Percentiles rank a stretch among this genome's conserved stretches.
phyloP scores from a whole-genome alignment of 371 early-diverging fungal genomes.

The Globomyces sp. region DNA sequence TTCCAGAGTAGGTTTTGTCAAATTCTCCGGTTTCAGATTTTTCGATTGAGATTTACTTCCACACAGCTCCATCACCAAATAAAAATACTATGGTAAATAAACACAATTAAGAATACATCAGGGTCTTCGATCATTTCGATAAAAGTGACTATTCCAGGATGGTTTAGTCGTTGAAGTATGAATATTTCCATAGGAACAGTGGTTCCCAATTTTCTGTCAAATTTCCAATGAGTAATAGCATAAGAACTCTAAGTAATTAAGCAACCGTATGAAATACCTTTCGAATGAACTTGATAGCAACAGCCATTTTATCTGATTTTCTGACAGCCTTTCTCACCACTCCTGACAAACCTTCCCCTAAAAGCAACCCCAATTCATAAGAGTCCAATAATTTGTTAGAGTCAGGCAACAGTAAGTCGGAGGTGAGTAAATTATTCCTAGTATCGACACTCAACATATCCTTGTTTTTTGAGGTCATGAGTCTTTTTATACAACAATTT shows the following conservation, averaged over 20 bases:
- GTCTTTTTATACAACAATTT: too few relatives aligned
- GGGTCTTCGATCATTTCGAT: slow-evolving; percentile 66
- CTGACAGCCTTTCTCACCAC: slow-evolving; percentile 68
- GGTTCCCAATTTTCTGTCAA: slow-evolving; percentile 54
- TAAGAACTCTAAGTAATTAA: slow-evolving; percentile 38
- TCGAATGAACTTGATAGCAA: slow-evolving; percentile 79
- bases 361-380: slow-evolving; percentile 20
- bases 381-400: neutral
- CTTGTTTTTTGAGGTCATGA: too few relatives aligned
- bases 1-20: neutral
- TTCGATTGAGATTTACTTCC: slow-evolving; percentile 62
- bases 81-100: slow-evolving; percentile 78
- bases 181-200: slow-evolving; percentile 76
- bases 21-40: slow-evolving; percentile 3
- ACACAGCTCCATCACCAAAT: slow-evolving; percentile 77
- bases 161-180: slow-evolving; percentile 61
- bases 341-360: slow-evolving; percentile 78
- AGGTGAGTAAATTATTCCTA: neutral
- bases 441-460: too few relatives aligned
- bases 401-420: too few relatives aligned
- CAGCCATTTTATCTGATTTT: slow-evolving; percentile 48
- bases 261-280: slow-evolving; percentile 45
- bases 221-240: slow-evolving; percentile 45
- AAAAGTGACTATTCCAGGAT: slow-evolving; percentile 66
- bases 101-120: slow-evolving; percentile 67